Evolutionary conservation across 2,329 filamentous ascomycete genomes (phyloP), one percentile per base, ranked within the genome.

Genomic region (Aspergillus sp.): DNA sequence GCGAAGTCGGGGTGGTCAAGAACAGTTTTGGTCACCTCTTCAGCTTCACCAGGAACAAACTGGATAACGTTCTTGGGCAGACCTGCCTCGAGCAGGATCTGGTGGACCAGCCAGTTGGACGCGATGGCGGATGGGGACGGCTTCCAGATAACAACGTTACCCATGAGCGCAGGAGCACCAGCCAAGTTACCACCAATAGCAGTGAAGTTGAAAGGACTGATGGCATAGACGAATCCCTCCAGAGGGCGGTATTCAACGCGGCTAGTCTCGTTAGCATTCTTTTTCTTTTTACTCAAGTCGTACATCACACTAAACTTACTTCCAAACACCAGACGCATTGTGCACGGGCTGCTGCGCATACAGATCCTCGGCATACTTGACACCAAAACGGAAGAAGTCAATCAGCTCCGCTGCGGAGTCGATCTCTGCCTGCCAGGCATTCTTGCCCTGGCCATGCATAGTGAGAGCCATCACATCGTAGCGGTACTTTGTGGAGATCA

Each of bases 361-460:
- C 55, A 96, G 80, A 72, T 97, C 90, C 78, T 96, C 89, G 26
- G 93, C 93, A 71, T 95, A 97, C 74, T 93, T 87, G 53, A 97
- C 93, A 71, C 95, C 95, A 81, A 97, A 81, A 71, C 92, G 86
- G 72, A 98, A 80, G 78, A 98, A 98, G 74, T 99, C 93, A 66
- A 86, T 89, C 66, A 96, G 78, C 81, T 99, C 95, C 8, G 93
- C 93, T 17, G 93, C 93, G 39, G 93, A 85, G 75, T 98, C 93
- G 63, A 98, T 98, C 82, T 99, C 93, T n/a, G 95, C 93, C 78
- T 99, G 93, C 92, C 92, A 98, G 48, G 91, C 91, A 74, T 97
- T 98, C 85, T 98, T 98, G 69, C 95, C 93, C 78, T 99, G 93
- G 60, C 93, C 95, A 32, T 96, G 81, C 86, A 98, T 96, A 13